Evolutionary conservation across 2,329 filamentous ascomycete species (phyloP), one percentile per base, ranked within the genome.

Genomic region (Alternaria triticimaculans): DNA sequence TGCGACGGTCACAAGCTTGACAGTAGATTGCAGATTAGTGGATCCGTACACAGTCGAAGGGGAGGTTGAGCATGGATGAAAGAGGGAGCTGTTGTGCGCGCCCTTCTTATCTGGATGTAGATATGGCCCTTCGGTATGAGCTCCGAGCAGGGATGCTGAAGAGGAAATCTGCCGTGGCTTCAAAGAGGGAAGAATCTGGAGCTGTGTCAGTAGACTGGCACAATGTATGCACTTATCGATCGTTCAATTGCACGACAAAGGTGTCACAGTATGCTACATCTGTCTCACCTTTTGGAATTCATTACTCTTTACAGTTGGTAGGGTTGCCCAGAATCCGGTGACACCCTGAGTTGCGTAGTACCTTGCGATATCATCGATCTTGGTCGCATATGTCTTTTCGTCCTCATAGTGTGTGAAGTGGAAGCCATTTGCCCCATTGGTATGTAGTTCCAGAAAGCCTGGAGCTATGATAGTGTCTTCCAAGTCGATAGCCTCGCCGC

Each of bases 51-150:
- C 74, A 21, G 77, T 67, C 9, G 65, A 55, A 0, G 81, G 77
- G 3, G 76, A 62, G 3, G 75, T 78, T 33, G 69, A 72, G 30
- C 82, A 79, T 11, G 70, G 59, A 46, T 80, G 77, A 72, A 85
- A 84, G 48, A 84, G 81, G 21, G 79, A 76, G 25, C 78, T 73
- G 64, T 84, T 82, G 71, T 87, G 85, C 7, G 86, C 86, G 43
- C 86, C 86, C 71, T 84, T 85, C 71, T 87, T 87, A 4, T 77
- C 75, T 1, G 84, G 81, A 62, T 84, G 80, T 6, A 88, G 82
- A 68, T 86, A 87, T 8, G 86, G 86, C 3, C 86, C 86, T 81
- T 88, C 86, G 18, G 81, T 80, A 69, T 88, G 86, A n/a, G 85
- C 85, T 28, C 86, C 86, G 2, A 87, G 81, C 6, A 87, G 78